Conservation (phyloP, 1,139 yeast species). For the Citeromyces hawaiiensis region DNA sequence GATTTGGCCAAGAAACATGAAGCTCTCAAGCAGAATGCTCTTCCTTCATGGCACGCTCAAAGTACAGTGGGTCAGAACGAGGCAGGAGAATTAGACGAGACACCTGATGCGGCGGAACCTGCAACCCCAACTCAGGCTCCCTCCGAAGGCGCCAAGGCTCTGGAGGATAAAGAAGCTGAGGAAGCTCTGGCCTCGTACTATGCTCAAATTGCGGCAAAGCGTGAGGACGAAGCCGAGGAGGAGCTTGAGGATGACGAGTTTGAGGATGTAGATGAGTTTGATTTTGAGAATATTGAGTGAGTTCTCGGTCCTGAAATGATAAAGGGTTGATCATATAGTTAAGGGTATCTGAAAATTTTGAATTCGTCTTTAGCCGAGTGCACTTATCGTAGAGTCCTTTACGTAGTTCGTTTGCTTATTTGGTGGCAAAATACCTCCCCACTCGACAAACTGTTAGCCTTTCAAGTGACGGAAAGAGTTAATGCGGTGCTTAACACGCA, state of each 20-base stretch:
- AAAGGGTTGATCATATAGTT: no score
- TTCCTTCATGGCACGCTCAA: conserved; percentile 92
- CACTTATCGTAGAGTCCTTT: no score
- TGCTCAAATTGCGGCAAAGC: conserved; percentile 53
- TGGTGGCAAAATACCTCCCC: no score
- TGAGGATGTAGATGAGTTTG: conserved; percentile 38
- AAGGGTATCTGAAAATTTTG: no score
- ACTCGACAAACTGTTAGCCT: no score
- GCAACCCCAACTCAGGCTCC: conserved; percentile 5
- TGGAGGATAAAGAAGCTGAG: conserved; percentile 51
- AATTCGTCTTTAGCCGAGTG: no score
- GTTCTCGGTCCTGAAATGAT: no score
- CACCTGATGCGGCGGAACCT: conserved; percentile 4
- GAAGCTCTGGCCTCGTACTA: conserved; percentile 74
- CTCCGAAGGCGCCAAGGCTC: conserved; percentile 16
- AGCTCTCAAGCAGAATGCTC: conserved; percentile 81
- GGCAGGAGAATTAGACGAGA: conserved; percentile 8
- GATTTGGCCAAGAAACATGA: conserved; percentile 56
- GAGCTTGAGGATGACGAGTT: conserved; percentile 46
- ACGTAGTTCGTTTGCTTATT: no score
- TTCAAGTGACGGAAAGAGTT: no score
- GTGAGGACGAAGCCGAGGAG: conserved; percentile 38
- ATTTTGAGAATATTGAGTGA: conserved; percentile 27
- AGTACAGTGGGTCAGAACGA: conserved; percentile 59
- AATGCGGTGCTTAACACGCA: no score